These are phyloP conservation scores for Colletotrichum nymphaeae DNA, from an alignment of 2,329 filamentous ascomycete species.

Conservation along the genomic window DNA sequence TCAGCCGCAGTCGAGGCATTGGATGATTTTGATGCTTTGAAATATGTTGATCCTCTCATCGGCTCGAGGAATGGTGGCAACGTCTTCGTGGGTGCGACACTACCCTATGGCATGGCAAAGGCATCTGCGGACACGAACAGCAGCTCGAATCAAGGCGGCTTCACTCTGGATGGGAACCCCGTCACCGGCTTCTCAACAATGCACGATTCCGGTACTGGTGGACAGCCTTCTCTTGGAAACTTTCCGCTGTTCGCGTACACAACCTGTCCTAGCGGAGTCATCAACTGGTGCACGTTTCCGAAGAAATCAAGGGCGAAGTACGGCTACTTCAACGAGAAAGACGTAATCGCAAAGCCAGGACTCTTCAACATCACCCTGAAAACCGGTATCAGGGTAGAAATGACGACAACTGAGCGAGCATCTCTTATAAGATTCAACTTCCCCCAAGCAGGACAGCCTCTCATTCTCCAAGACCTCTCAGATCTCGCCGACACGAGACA, in stretches of 20 bases:
- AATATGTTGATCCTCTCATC: conserved; percentile 52
- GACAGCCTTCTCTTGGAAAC: conserved; percentile 74
- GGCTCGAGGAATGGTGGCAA: conserved; percentile 55
- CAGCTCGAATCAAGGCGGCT: conserved; percentile 67
- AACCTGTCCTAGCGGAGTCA: conserved; percentile 68
- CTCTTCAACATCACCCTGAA: conserved; percentile 73
- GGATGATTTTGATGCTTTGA: conserved; percentile 44
- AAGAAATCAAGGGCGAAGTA: conserved; percentile 54
- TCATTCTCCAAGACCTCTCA: conserved; percentile 74
- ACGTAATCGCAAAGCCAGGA: conserved; percentile 69
- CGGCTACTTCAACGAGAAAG: conserved; percentile 60
- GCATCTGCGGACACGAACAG: conserved; percentile 66
- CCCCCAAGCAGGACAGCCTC: conserved; percentile 58
- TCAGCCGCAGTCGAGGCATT: conserved; percentile 6
- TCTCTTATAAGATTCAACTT: conserved; percentile 76
- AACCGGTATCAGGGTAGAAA: conserved; percentile 70
- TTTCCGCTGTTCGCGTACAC: conserved; percentile 78
- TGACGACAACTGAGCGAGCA: conserved; percentile 74
- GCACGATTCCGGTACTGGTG: conserved; percentile 70
- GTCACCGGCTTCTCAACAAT: conserved; percentile 68
- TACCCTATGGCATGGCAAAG: conserved; percentile 65
- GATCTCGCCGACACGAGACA: conserved; percentile 72
- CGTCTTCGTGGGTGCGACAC: conserved; percentile 55
- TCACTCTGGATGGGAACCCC: conserved; percentile 60
- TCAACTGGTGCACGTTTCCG: conserved; percentile 72